phyloP scores from a whole-genome alignment of 1,139 yeast genomes.

The Cylindricascospora bacillispora region DNA sequence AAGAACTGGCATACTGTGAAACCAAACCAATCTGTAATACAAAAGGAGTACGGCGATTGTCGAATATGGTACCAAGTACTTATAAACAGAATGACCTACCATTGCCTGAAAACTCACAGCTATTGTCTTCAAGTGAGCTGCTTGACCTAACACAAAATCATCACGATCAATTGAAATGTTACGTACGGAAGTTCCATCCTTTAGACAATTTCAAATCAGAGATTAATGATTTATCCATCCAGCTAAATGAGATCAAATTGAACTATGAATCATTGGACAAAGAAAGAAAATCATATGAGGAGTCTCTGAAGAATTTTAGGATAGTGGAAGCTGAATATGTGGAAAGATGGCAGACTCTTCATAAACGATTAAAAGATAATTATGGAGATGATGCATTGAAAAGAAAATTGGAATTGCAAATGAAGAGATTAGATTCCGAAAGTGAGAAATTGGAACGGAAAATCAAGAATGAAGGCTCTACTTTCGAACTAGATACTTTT shows the following conservation, averaged over 20 bases:
- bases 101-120: conserved; percentile 17
- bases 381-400: conserved; percentile 16
- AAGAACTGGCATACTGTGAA: not conserved
- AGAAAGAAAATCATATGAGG: conserved; percentile 7
- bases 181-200: conserved; percentile 15
- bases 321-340: conserved; percentile 16
- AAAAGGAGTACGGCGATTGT: too few species aligned
- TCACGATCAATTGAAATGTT: conserved; percentile 10
- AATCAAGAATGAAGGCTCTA: conserved; percentile 4
- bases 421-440: conserved; percentile 10
- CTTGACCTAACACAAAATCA: conserved; percentile 12
- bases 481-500: conserved; percentile 11
- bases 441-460: conserved; percentile 9
- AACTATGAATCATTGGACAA: conserved; percentile 11
- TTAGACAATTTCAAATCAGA: conserved; percentile 7
- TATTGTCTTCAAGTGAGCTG: conserved; percentile 17
- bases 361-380: conserved; percentile 9
- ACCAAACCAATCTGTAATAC: too few species aligned
- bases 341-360: conserved; percentile 18
- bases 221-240: conserved; percentile 5
- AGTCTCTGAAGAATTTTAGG: conserved; percentile 10
- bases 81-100: too few species aligned
- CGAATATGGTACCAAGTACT: too few species aligned
- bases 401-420: conserved; percentile 9
- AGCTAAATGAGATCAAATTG: conserved; percentile 8